Base-by-base conservation (phyloP, 768 basidiomycete species). In the Trametes maxima region DNA sequence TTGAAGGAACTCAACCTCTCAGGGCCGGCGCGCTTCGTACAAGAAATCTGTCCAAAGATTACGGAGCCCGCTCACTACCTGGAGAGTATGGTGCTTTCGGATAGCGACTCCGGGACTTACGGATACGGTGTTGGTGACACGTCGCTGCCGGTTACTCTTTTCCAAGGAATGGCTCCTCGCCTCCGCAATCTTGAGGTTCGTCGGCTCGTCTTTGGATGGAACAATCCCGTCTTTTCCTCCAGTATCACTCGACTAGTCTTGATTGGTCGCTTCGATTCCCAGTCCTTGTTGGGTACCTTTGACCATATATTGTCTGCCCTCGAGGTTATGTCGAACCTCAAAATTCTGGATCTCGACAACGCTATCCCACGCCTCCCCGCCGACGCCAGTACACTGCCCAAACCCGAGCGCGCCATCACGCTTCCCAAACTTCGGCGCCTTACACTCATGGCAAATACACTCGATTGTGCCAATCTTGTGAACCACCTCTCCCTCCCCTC, bases 401-500 rank as follows among this genome's bases (percentile, higher is more conserved):
- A 28, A 2, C 59, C 52, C 5, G 24, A 33, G 10, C 54, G 60
- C 0, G 50, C 21, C 0, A 8, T 61, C 21, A 8, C 60, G 17
- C 39, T 61, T 19, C 42, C 60, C 19, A 19, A 22, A 13, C 44
- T 61, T 2, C 40, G 16, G 7, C 35, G 28, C 12, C 53, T 61
- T 21, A 19, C 28, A 14, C 28, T 61, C n/a, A 17, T n/a, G 11
- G 54, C 21, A 1, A 42, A n/a, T 10, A 36, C 39, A 2, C 40
- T 50, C 5, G 60, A 61, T n/a, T 61, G 54, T 36, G 48, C 39
- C 19, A 42, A 55, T 35, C 54, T 61, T 19, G n/a, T 55, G 10
- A 24, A 36, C 13, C 60, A 61, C 28, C 46, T 61, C 42, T 43
- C 21, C 5, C 8, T 55, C 8, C 22, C 47, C 5, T 13, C 25